Conservation (phyloP, 106 monocot species). For the Acorus gramineus region DNA sequence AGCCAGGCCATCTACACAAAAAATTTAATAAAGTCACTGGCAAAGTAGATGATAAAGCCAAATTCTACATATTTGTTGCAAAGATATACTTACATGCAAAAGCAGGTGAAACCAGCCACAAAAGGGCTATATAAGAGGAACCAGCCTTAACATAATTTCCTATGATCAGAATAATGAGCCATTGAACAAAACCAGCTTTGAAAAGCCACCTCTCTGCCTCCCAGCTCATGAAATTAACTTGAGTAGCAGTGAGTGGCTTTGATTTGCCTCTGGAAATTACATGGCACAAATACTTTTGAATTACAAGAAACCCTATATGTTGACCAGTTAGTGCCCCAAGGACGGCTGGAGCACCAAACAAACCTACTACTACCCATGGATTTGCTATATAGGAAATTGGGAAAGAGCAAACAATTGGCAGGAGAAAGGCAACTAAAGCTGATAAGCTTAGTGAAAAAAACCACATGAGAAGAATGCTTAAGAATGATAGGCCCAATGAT, state of each 20-base stretch:
- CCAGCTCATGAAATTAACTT: conserved; percentile 34
- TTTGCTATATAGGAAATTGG: conserved; percentile 75
- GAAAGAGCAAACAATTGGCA: conserved; percentile 48
- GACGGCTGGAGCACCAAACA: conserved; percentile 88
- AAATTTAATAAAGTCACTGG: conserved; percentile 1
- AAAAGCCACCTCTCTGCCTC: conserved; percentile 98
- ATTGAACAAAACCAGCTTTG: conserved; percentile 87
- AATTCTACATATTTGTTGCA: not conserved
- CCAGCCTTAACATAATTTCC: conserved; percentile 58
- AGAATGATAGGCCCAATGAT: conserved; percentile 58
- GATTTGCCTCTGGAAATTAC: conserved; percentile 16
- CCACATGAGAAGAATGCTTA: conserved; percentile 69
- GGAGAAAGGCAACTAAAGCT: conserved; percentile 47
- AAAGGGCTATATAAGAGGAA: conserved; percentile 70
- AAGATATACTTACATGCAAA: conserved; percentile 70
- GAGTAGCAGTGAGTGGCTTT: conserved; percentile 6
- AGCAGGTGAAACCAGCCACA: conserved; percentile 89
- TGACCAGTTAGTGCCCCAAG: conserved; percentile 86
- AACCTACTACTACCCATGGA: conserved; percentile 67
- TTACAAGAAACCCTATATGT: conserved; percentile 66
- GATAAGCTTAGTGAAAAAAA: conserved; percentile 58
- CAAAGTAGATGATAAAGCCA: not conserved
- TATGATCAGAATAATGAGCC: conserved; percentile 60
- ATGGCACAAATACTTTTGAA: conserved; percentile 39
- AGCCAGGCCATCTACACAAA: conserved; percentile 69